phyloP scores from a whole-genome alignment of 179 eudicot genomes.

The Camellia oleifera region DNA sequence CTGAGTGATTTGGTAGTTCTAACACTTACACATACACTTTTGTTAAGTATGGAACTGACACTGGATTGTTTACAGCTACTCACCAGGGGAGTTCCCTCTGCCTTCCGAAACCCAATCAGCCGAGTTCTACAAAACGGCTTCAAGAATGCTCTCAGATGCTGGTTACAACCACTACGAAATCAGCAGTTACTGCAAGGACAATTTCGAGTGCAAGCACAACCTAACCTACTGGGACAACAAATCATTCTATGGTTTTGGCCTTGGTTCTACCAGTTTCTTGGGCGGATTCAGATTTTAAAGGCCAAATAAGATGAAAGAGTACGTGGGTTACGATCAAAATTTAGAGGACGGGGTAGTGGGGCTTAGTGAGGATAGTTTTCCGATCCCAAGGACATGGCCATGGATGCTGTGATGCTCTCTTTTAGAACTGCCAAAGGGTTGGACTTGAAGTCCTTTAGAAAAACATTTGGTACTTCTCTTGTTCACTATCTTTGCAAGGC shows the following conservation, averaged over 20 bases:
- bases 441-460: conserved; percentile 54
- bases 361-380: conserved; percentile 14
- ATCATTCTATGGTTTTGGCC: conserved; percentile 77
- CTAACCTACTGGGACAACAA: conserved; percentile 75
- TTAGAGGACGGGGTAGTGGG: conserved; percentile 51
- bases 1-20: not conserved
- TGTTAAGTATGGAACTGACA: not conserved
- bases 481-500: conserved; percentile 49
- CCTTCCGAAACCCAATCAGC: conserved; percentile 85
- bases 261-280: conserved; percentile 80
- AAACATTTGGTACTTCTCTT: conserved; percentile 56
- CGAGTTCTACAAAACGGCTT: conserved; percentile 80
- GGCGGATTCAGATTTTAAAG: conserved; percentile 75
- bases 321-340: conserved; percentile 51
- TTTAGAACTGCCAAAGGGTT: conserved; percentile 83
- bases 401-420: conserved; percentile 85
- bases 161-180: conserved; percentile 85
- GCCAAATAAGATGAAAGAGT: conserved; percentile 74
- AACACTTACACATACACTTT: not conserved
- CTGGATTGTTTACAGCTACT: conserved; percentile 54
- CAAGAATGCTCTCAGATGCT: conserved; percentile 56
- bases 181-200: conserved; percentile 79
- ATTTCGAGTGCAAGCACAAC: conserved; percentile 86
- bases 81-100: conserved; percentile 87
- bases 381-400: conserved; percentile 61